Conservation (phyloP, 225 moss, liverwort and hornwort genomes). For the Climacium dendroides region DNA sequence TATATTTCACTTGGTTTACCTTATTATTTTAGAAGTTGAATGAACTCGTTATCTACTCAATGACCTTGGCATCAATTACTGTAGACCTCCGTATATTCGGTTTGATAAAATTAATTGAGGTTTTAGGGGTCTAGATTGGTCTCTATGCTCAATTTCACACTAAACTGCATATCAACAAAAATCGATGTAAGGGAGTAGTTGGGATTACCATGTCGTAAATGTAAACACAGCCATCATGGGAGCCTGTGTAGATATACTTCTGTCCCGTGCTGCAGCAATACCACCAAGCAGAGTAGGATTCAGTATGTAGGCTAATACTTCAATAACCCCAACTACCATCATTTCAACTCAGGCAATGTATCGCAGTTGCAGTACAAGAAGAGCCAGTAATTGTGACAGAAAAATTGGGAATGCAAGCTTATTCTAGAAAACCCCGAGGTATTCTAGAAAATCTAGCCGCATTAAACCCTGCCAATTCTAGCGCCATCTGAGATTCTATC, state of each 20-base stretch:
- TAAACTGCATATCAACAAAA: neutral
- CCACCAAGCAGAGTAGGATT: neutral
- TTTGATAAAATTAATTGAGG: neutral
- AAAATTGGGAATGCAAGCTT: neutral
- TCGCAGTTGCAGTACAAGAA: neutral
- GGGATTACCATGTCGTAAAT: conserved; percentile 68
- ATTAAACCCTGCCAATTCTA: neutral
- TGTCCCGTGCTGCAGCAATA: conserved; percentile 70
- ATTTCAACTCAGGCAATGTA: neutral
- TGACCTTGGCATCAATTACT: neutral
- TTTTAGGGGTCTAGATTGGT: neutral
- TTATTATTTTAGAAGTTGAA: too few species aligned
- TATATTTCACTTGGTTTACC: neutral
- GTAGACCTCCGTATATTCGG: too few species aligned
- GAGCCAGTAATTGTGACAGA: neutral
- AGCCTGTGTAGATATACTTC: conserved; percentile 88
- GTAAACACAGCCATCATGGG: conserved; percentile 65
- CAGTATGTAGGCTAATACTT: neutral
- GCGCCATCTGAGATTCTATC: neutral
- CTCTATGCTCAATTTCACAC: neutral
- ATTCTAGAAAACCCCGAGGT: neutral
- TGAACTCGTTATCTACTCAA: neutral
- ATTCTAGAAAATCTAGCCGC: neutral
- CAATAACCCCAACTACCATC: neutral
- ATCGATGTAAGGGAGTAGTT: neutral